These are phyloP conservation scores for Helicocarpus griseus DNA, from an alignment of 2,329 filamentous ascomycete species.

Conservation along the genomic window DNA sequence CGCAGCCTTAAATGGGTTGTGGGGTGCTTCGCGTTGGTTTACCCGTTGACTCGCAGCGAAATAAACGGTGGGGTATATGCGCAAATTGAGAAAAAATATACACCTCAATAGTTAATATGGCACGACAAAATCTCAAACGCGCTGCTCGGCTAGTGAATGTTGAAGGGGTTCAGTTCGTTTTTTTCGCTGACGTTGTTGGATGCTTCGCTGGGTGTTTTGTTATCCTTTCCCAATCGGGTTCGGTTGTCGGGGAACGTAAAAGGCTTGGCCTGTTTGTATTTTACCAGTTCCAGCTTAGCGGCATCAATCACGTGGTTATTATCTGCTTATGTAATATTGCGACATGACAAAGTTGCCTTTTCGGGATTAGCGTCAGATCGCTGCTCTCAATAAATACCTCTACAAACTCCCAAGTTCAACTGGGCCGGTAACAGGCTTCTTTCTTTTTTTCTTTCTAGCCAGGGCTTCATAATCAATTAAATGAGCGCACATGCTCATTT, in stretches of 20 bases:
- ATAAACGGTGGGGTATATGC: not conserved
- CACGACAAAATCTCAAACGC: not conserved
- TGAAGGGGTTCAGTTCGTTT: not conserved
- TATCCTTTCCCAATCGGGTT: not conserved
- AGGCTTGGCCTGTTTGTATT: conserved; percentile 5
- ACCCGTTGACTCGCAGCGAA: not conserved
- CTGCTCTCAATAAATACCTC: too few species aligned
- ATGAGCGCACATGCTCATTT: too few species aligned
- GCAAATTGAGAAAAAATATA: not conserved
- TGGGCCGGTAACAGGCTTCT: not conserved
- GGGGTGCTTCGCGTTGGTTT: not conserved
- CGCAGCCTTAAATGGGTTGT: not conserved
- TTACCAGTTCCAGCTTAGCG: not conserved
- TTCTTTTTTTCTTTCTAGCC: too few species aligned
- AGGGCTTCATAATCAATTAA: too few species aligned
- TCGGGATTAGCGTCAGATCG: not conserved
- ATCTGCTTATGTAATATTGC: not conserved
- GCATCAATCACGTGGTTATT: not conserved
- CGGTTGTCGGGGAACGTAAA: not conserved
- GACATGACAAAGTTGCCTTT: too few species aligned
- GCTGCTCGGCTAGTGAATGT: not conserved
- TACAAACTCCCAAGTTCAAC: too few species aligned
- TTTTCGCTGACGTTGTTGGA: not conserved
- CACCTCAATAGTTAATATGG: not conserved
- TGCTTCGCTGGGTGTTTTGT: not conserved